A percentile compares a stretch with the other conserved stretches of the same genome.
Conservation (phyloP, 2,329 filamentous ascomycete genomes). For the Huntiella abstrusa region DNA sequence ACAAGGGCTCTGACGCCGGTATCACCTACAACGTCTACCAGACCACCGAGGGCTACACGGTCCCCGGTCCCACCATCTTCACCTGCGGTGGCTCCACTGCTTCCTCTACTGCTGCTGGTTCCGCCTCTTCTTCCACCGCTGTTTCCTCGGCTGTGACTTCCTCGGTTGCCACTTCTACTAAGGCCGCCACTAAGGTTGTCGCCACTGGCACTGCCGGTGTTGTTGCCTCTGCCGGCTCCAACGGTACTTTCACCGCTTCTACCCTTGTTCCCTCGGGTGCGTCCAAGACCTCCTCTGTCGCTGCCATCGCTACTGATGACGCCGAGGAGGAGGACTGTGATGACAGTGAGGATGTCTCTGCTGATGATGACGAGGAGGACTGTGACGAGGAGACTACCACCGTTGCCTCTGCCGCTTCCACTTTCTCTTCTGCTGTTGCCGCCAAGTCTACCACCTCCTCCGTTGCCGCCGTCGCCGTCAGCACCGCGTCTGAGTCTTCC, state of each 20-base stretch:
- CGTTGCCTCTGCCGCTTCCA: neutral
- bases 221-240: neutral
- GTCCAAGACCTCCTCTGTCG: neutral
- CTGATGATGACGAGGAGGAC: neutral
- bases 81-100: slow-evolving; percentile 15
- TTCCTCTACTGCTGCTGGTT: neutral
- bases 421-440: too few species aligned
- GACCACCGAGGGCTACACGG: slow-evolving; percentile 14
- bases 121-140: neutral
- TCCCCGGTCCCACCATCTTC: slow-evolving; percentile 16
- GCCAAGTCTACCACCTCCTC: neutral
- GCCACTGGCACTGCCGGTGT: neutral
- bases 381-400: neutral
- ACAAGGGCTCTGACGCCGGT: slow-evolving; percentile 16
- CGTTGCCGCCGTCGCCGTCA: neutral
- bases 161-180: neutral
- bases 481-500: neutral
- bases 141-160: neutral
- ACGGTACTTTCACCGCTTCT: neutral
- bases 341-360: neutral
- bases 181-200: too few species aligned
- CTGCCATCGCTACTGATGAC: neutral
- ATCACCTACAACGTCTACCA: slow-evolving; percentile 16
- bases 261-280: neutral
- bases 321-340: neutral